Base-by-base conservation (phyloP, 2,329 filamentous ascomycete species). In the Diaporthe sp. region DNA sequence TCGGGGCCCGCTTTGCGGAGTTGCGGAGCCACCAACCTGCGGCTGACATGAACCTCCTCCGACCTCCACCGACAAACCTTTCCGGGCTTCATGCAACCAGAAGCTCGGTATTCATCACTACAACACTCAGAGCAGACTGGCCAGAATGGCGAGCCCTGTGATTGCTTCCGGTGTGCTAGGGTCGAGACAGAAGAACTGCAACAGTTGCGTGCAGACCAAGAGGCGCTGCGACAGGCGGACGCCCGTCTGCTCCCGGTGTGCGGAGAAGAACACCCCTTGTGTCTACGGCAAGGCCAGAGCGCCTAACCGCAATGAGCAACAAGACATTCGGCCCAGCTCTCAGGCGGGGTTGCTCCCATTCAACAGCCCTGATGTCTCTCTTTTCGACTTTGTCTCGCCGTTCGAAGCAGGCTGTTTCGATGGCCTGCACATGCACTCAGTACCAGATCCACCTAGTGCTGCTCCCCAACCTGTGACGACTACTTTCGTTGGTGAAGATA, bases 191-290 rank as follows among this genome's bases (percentile, higher is more conserved):
- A 82, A 82, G 75, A 82, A 80, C 45, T 85, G 84, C 77, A 80
- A 84, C 75, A 81, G 78, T 71, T 85, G 83, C 73, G 84, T 84
- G 35, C 83, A 82, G 76, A 81, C 81, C 33, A 85, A 84, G 77
- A 81, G 84, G 33, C 82, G 83, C 13, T 85, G 84, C 72, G 83
- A 85, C 75, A 84, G 83, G 77, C 81, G 80, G 40, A 78, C 80
- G 15, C 83, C 84, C 2, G 52, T 78, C 30, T 85, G 84, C 76
- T 83, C 83, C 33, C 79, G 84, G 35, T 85, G 84, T 72, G 78
- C 78, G 57, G 82, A 84, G 77, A 85, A 82, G 75, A 81, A 80
- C 40, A 76, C 81, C 28, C 71, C 77, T 58, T 85, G 84, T 74
- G 69, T 76, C 70, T 82, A 81, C 66, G 77, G 66, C 42, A 80